Evolutionary conservation across 225 moss, liverwort and hornwort genomes (phyloP).

Genomic region (Physcomitrellopsis africana): DNA sequence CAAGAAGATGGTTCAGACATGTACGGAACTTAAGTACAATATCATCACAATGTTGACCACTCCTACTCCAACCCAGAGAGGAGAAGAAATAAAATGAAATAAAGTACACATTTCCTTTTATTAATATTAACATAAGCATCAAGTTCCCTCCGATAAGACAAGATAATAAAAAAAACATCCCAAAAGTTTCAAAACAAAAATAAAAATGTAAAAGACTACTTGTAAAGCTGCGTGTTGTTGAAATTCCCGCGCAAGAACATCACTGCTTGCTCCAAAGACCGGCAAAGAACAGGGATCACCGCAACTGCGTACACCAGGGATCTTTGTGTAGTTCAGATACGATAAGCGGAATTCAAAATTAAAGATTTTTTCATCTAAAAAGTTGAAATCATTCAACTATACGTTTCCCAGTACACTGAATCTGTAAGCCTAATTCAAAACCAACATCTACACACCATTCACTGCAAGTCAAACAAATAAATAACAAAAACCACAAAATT

Average conservation of each 20-base stretch:
- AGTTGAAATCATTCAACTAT: not conserved
- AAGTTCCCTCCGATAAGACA: not conserved
- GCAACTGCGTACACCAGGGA: slow-evolving; percentile 69
- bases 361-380: not conserved
- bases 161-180: not conserved
- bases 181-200: not conserved
- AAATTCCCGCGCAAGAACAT: slow-evolving; percentile 74
- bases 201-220: slow-evolving; percentile 48
- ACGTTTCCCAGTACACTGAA: no score
- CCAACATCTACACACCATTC: no score
- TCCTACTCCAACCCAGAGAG: not conserved
- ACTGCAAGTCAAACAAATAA: no score
- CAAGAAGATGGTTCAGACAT: not conserved
- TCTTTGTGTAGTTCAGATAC: slow-evolving; percentile 14
- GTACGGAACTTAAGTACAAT: not conserved
- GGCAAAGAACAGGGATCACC: slow-evolving; percentile 81
- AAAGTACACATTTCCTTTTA: not conserved
- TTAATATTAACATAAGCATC: no score
- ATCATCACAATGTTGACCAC: not conserved
- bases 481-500: no score
- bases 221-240: slow-evolving; percentile 72
- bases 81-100: not conserved
- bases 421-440: no score
- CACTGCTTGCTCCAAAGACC: slow-evolving; percentile 78
- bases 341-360: not conserved